These are phyloP conservation scores for Scedosporium boydii DNA, from an alignment of 2,329 filamentous ascomycete species.

Conservation along the genomic window DNA sequence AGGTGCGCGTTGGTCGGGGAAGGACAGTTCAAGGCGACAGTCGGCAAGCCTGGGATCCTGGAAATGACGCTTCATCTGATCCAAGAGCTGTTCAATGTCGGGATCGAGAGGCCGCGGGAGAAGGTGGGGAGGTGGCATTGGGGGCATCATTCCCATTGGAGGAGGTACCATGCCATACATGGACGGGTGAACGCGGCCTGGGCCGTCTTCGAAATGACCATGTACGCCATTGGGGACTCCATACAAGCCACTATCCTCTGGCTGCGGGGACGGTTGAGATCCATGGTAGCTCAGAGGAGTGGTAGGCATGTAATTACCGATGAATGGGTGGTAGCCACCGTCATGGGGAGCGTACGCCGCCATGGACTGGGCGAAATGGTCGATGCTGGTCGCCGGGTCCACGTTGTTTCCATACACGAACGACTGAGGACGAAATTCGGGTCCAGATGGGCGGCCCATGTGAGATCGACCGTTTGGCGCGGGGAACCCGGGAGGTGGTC, in stretches of 20 bases:
- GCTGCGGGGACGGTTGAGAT: constrained; percentile 46
- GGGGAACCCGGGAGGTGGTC: constrained; percentile 34
- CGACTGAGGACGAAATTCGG: constrained; percentile 25
- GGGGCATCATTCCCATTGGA: constrained; percentile 18
- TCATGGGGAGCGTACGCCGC: constrained; percentile 23
- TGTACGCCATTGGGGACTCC: constrained; percentile 27
- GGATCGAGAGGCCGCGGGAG: constrained; percentile 20
- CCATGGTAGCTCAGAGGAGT: constrained; percentile 54
- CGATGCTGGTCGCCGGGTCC: constrained; percentile 23
- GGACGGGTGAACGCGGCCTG: constrained; percentile 8
- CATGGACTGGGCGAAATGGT: constrained; percentile 25
- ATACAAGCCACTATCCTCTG: constrained; percentile 32
- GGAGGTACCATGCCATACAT: constrained; percentile 12
- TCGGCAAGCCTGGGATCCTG: constrained; percentile 27
- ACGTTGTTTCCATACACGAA: constrained; percentile 25
- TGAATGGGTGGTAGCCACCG: constrained; percentile 19
- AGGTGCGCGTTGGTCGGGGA: constrained; percentile 24
- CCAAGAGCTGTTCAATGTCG: constrained; percentile 34
- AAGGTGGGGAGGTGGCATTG: constrained; percentile 13
- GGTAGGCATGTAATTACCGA: constrained; percentile 38
- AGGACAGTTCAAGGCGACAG: constrained; percentile 31
- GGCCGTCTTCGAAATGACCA: constrained; percentile 20
- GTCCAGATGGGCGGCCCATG: constrained; percentile 16
- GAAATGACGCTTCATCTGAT: constrained; percentile 21
- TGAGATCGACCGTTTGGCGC: constrained; percentile 33